Percentiles rank a stretch among this genome's conserved stretches.
Evolutionary conservation across 352 stramenopile genomes (phyloP).

Genomic region (Pythium grandisporangium): DNA sequence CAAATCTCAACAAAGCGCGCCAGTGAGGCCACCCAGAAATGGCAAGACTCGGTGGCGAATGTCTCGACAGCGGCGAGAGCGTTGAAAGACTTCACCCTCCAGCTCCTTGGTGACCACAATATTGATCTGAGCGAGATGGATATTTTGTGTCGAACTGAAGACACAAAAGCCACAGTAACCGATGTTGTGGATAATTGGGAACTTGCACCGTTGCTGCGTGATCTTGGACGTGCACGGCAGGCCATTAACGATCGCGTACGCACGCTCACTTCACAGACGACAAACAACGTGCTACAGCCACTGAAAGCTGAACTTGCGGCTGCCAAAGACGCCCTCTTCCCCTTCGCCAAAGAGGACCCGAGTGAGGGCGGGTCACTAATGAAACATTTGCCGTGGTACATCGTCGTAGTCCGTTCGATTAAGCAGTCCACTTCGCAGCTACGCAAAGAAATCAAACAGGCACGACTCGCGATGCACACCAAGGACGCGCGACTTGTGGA

Average conservation of each 20-base stretch:
- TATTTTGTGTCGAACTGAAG: background rate
- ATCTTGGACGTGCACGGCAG: no score
- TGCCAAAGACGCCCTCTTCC: constrained; percentile 29
- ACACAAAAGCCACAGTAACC: no score
- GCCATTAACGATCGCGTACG: background rate
- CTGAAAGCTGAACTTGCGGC: constrained; percentile 34
- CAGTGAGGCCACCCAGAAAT: constrained; percentile 9
- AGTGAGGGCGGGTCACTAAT: constrained; percentile 16
- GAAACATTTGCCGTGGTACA: constrained; percentile 53
- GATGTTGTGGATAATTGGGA: no score
- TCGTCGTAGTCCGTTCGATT: constrained; percentile 18
- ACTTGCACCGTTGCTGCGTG: no score
- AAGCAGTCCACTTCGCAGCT: constrained; percentile 17
- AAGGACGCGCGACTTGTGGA: constrained; percentile 16
- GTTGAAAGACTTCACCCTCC: constrained; percentile 1
- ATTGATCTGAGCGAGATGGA: background rate
- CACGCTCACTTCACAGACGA: constrained; percentile 3
- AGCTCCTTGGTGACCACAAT: background rate
- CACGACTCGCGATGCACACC: constrained; percentile 8
- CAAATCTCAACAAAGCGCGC: constrained; percentile 16
- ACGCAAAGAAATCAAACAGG: constrained; percentile 15
- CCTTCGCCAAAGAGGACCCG: constrained; percentile 11
- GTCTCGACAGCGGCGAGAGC: constrained; percentile 6
- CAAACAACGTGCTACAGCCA: constrained; percentile 16
- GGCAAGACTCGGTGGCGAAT: constrained; percentile 7